A percentile compares a stretch with the other conserved stretches of the same genome.
phyloP scores from a whole-genome alignment of 108 stramenopile species.

The Schizochytrium sp. region DNA sequence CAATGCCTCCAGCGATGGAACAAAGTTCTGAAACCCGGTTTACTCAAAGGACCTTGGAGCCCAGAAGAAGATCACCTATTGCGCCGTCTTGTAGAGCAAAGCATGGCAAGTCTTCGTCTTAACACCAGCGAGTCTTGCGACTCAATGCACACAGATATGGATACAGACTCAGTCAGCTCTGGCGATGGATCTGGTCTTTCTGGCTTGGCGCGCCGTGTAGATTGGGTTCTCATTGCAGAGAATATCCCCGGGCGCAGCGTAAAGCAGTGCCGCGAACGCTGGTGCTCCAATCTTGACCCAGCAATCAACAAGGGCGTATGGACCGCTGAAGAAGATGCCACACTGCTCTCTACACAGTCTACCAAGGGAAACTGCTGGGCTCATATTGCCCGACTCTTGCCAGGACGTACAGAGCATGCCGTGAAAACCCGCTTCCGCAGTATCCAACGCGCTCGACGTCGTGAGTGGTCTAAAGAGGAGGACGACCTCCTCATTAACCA shows the following conservation, averaged over 20 bases:
- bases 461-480: conserved; percentile 54
- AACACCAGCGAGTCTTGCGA: conserved; percentile 43
- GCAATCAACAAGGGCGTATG: conserved; percentile 79
- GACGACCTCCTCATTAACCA: conserved; percentile 18
- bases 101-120: conserved; percentile 62
- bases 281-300: conserved; percentile 84
- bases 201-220: conserved; percentile 11
- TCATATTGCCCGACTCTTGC: conserved; percentile 70
- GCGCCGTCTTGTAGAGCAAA: conserved; percentile 48
- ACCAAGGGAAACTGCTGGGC: conserved; percentile 73
- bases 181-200: neutral
- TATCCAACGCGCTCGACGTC: conserved; percentile 42
- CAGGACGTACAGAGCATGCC: conserved; percentile 73
- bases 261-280: conserved; percentile 75
- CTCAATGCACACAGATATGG: conserved; percentile 31
- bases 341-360: conserved; percentile 65
- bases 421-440: conserved; percentile 71
- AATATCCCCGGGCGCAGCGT: conserved; percentile 66
- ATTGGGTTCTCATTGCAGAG: conserved; percentile 69
- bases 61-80: conserved; percentile 75
- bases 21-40: conserved; percentile 77
- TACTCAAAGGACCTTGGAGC: conserved; percentile 76
- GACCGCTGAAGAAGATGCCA: conserved; percentile 76
- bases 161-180: conserved; percentile 24
- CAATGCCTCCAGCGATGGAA: conserved; percentile 81